Evolutionary conservation across 2,329 filamentous ascomycete species (phyloP).

Genomic region (Arachnopeziza araneosa): DNA sequence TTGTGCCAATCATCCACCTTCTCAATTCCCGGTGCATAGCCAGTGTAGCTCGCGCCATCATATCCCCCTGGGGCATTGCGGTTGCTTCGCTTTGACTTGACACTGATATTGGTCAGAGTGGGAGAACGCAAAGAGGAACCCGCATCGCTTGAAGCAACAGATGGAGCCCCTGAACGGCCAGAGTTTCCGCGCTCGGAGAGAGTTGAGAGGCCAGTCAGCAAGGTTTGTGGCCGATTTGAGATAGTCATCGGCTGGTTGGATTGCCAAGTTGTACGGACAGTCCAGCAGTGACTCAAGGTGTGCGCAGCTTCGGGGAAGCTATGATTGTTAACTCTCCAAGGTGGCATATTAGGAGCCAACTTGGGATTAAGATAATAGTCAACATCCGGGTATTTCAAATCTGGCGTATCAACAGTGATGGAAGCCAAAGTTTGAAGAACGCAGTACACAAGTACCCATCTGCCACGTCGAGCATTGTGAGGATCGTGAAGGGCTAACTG

Average conservation of each 20-base stretch:
- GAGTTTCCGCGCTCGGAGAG: slow-evolving; percentile 2
- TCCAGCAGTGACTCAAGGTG: slow-evolving; percentile 30
- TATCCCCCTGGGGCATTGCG: background rate
- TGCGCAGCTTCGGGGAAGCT: slow-evolving; percentile 28
- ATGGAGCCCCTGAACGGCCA: background rate
- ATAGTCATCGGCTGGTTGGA: background rate
- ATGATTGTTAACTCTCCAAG: slow-evolving; percentile 42
- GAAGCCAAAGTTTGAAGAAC: slow-evolving; percentile 55
- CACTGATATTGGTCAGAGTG: slow-evolving; percentile 2
- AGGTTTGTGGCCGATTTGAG: background rate
- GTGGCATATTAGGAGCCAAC: slow-evolving; percentile 45
- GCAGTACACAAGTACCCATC: slow-evolving; percentile 57
- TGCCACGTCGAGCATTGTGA: slow-evolving; percentile 48
- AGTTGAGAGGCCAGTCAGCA: background rate
- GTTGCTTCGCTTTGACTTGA: slow-evolving; percentile 1
- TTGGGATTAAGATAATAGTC: slow-evolving; percentile 52
- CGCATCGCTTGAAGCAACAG: slow-evolving; percentile 8
- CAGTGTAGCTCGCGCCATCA: slow-evolving; percentile 7
- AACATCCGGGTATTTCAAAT: slow-evolving; percentile 46
- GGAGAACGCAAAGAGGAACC: slow-evolving; percentile 8
- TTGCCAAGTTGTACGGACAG: slow-evolving; percentile 19
- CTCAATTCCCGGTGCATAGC: slow-evolving; percentile 19
- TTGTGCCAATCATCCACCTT: slow-evolving; percentile 10
- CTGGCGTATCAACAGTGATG: slow-evolving; percentile 51
- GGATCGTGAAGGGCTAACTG: slow-evolving; percentile 46